Conservation (phyloP, 805 yeast species). For the Tetrapisispora pingtungensis region DNA sequence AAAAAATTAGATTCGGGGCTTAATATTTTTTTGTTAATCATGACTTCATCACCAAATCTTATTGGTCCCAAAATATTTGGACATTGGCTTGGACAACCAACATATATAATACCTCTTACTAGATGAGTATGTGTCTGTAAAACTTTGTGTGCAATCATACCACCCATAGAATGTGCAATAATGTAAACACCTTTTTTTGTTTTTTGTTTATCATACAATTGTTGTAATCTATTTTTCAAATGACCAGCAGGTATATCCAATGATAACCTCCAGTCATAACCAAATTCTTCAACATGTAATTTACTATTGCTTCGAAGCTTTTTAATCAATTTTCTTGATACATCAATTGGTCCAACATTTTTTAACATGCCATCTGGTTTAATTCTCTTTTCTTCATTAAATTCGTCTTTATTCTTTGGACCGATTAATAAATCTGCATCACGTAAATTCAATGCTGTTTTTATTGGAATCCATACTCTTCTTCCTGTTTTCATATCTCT, state of each 20-base stretch:
- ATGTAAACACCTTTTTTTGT: conserved; percentile 51
- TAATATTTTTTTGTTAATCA: conserved; percentile 61
- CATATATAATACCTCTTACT: conserved; percentile 68
- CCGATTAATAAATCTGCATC: conserved; percentile 66
- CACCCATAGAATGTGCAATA: conserved; percentile 94
- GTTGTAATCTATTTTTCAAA: conserved; percentile 38
- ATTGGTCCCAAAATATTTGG: conserved; percentile 81
- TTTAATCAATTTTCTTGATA: conserved; percentile 51
- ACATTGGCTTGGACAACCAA: conserved; percentile 77
- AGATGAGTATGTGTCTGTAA: conserved; percentile 57
- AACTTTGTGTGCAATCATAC: conserved; percentile 71
- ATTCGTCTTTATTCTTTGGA: conserved; percentile 62
- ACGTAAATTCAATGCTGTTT: conserved; percentile 70
- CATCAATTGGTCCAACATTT: conserved; percentile 82
- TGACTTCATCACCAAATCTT: conserved; percentile 69
- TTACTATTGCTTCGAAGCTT: conserved; percentile 46
- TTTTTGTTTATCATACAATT: conserved; percentile 32
- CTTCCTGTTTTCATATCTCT: conserved; percentile 54
- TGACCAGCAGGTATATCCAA: conserved; percentile 44
- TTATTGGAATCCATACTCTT: conserved; percentile 78
- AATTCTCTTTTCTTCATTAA: conserved; percentile 39
- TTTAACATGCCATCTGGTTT: conserved; percentile 69
- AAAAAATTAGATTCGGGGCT: conserved; percentile 77
- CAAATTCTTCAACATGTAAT: conserved; percentile 58
- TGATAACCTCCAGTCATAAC: conserved; percentile 91